Evolutionary conservation across 2,329 filamentous ascomycete genomes (phyloP).

Genomic region (Calonectria leucothoes): DNA sequence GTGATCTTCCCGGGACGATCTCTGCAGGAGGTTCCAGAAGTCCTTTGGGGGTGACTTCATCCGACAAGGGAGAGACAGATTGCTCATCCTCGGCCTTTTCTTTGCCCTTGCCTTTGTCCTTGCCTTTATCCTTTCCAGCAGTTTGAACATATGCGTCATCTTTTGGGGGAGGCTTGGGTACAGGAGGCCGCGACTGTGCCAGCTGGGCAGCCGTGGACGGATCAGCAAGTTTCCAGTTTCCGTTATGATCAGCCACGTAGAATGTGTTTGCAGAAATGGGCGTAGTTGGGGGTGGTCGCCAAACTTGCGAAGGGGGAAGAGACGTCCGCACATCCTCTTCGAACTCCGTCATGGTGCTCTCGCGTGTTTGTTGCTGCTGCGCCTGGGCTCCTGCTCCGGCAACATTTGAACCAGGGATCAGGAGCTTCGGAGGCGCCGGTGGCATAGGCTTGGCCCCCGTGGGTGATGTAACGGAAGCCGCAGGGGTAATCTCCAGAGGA

Average conservation of each 20-base stretch:
- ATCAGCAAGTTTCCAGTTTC: conserved; percentile 65
- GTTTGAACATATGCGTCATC: conserved; percentile 25
- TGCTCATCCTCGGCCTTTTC: not conserved
- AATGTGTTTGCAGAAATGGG: conserved; percentile 58
- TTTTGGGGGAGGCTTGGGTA: conserved; percentile 34
- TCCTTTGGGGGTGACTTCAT: not conserved
- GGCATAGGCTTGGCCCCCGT: conserved; percentile 29
- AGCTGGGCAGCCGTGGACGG: conserved; percentile 43
- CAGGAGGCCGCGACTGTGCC: conserved; percentile 35
- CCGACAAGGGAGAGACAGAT: not conserved
- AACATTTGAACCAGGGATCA: conserved; percentile 39
- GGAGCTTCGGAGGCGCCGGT: conserved; percentile 42
- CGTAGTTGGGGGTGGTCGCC: conserved; percentile 61
- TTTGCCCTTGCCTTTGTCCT: conserved; percentile 13
- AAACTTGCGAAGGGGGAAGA: conserved; percentile 55
- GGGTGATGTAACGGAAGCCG: conserved; percentile 26
- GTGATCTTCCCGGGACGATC: conserved; percentile 43
- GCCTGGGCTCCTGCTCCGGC: not conserved
- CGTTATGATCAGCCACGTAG: conserved; percentile 64
- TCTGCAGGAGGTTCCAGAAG: conserved; percentile 45
- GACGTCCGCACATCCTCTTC: conserved; percentile 61
- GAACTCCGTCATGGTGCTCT: conserved; percentile 64
- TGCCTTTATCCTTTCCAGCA: not conserved
- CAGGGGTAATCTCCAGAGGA: conserved; percentile 20
- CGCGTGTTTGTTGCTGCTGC: conserved; percentile 40